These are phyloP conservation scores for Amaranthus hypochondriacus DNA, from an alignment of 148 eudicot species.

Conservation along the genomic window DNA sequence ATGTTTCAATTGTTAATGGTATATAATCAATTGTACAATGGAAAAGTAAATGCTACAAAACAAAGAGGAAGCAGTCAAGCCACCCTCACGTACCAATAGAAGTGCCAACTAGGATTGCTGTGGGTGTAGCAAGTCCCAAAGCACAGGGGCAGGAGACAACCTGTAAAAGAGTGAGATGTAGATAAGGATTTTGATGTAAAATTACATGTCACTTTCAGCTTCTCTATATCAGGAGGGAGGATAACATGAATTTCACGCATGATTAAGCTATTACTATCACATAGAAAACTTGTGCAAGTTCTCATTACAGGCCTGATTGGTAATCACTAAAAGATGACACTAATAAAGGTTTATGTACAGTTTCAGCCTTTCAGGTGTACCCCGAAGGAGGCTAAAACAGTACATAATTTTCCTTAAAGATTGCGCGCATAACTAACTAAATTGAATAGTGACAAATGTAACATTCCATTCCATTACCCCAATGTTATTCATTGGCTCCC, in stretches of 20 bases:
- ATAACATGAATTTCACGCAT: neutral
- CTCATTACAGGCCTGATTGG: neutral
- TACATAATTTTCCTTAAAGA: too few species aligned
- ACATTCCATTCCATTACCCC: too few species aligned
- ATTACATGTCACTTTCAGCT: neutral
- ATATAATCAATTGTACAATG: conserved; percentile 2
- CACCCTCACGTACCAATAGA: conserved; percentile 56
- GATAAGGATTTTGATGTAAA: neutral
- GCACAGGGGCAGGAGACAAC: conserved; percentile 99
- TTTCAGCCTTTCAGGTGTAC: too few species aligned
- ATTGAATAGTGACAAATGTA: too few species aligned
- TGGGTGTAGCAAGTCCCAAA: conserved; percentile 97
- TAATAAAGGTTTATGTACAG: neutral
- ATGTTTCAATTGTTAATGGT: neutral
- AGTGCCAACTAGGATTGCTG: conserved; percentile 94
- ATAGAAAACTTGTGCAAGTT: neutral
- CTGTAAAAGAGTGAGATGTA: conserved; percentile 32
- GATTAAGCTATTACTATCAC: neutral
- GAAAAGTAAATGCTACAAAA: conserved; percentile 6
- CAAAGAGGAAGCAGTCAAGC: neutral
- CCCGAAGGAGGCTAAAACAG: too few species aligned
- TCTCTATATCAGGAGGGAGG: neutral
- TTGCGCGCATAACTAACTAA: too few species aligned
- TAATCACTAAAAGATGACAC: neutral
- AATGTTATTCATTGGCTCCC: too few species aligned